phyloP scores from a whole-genome alignment of 2,329 filamentous ascomycete genomes.

The Cladophialophora immunda region DNA sequence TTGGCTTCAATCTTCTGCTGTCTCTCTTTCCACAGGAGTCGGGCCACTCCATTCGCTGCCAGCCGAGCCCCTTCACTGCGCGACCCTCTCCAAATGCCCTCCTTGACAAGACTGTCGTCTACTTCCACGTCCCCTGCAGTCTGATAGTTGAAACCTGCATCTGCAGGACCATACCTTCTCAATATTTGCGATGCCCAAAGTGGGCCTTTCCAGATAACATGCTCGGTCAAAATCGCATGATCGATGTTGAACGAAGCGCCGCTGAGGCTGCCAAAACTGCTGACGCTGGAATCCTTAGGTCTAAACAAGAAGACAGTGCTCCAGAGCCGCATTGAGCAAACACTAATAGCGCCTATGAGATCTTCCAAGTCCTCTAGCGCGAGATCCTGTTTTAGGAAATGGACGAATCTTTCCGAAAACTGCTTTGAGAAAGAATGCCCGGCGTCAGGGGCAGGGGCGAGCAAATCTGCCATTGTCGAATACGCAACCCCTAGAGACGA shows the following conservation, averaged over 20 bases:
- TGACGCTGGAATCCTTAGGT: conserved; percentile 27
- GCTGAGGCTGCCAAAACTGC: conserved; percentile 24
- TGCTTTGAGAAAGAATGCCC: conserved; percentile 11
- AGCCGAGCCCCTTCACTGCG: conserved; percentile 26
- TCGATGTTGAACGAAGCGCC: conserved; percentile 29
- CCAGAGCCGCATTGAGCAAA: conserved; percentile 27
- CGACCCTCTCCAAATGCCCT: conserved; percentile 28
- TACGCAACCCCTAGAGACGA: conserved; percentile 10
- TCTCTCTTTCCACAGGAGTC: conserved; percentile 31
- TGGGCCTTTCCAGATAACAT: conserved; percentile 32
- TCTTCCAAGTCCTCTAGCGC: conserved; percentile 25
- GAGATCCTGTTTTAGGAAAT: conserved; percentile 21
- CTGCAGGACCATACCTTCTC: conserved; percentile 4
- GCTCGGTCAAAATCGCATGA: conserved; percentile 29
- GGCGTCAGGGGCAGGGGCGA: conserved; percentile 16
- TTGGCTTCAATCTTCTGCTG: conserved; percentile 21
- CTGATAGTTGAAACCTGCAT: neutral
- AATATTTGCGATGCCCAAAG: conserved; percentile 25
- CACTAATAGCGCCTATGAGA: conserved; percentile 26
- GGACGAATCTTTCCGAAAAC: conserved; percentile 21
- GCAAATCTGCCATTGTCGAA: conserved; percentile 12
- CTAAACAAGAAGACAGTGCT: conserved; percentile 28
- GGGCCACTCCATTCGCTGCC: conserved; percentile 30
- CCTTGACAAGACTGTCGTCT: conserved; percentile 15
- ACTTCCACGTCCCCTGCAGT: neutral